These are phyloP conservation scores for Cruciata laevipes DNA, from an alignment of 257 asterid species.

Conservation along the genomic window DNA sequence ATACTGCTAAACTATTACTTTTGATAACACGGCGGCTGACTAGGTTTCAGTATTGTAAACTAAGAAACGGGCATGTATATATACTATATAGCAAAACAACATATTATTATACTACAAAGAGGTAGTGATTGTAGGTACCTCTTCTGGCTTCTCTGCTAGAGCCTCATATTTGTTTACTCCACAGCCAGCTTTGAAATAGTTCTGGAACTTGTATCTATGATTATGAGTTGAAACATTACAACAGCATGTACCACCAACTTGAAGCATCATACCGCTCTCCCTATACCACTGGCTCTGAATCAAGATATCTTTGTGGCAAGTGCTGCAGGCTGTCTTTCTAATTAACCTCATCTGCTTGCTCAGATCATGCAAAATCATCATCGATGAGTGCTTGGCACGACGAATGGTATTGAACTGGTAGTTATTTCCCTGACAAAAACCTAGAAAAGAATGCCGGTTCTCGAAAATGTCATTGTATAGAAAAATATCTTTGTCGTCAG, in stretches of 20 bases:
- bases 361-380: conserved; percentile 73
- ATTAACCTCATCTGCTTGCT: conserved; percentile 21
- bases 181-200: conserved; percentile 5
- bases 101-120: not conserved
- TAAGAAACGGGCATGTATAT: not conserved
- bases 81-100: not conserved
- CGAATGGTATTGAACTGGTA: conserved; percentile 65
- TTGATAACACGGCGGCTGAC: not conserved
- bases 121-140: conserved; percentile 19
- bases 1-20: not conserved
- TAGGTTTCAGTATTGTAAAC: not conserved
- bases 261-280: conserved; percentile 32
- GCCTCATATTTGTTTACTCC: conserved; percentile 13
- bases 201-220: conserved; percentile 26
- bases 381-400: conserved; percentile 76
- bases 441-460: conserved; percentile 48
- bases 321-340: conserved; percentile 24
- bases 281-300: conserved; percentile 27
- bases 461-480: conserved; percentile 44
- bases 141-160: conserved; percentile 12
- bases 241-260: conserved; percentile 35
- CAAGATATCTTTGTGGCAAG: conserved; percentile 26
- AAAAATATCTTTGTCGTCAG: conserved; percentile 37
- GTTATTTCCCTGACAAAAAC: conserved; percentile 50
- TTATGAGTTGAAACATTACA: conserved; percentile 22